A percentile compares a stretch with the other conserved stretches of the same genome.
These are phyloP conservation scores for Cucurbitaria berberidis DNA, from an alignment of 2,329 filamentous ascomycete genomes.

Conservation along the genomic window DNA sequence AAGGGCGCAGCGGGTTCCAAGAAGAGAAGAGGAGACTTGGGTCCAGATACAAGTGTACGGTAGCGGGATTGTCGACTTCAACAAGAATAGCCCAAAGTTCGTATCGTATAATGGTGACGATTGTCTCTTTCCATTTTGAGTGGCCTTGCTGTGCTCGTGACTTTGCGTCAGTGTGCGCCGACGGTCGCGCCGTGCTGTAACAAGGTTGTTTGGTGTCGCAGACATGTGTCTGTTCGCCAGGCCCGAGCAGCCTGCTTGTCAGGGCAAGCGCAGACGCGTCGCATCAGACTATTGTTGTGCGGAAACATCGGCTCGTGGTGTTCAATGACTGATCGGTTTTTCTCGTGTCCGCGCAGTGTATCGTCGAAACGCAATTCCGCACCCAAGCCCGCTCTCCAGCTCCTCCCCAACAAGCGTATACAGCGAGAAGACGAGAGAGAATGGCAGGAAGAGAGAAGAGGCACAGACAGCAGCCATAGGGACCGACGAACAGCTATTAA, in stretches of 20 bases:
- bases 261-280: background rate
- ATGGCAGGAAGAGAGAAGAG: background rate
- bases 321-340: background rate
- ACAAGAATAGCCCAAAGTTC: slow-evolving; percentile 3
- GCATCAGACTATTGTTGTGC: background rate
- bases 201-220: background rate
- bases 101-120: slow-evolving; percentile 7
- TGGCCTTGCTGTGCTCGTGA: slow-evolving; percentile 14
- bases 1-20: slow-evolving; percentile 7
- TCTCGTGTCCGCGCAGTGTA: background rate
- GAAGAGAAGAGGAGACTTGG: slow-evolving; percentile 8
- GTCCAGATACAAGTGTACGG: slow-evolving; percentile 5
- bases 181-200: background rate
- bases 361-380: background rate
- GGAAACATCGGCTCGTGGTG: background rate
- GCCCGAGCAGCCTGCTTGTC: background rate
- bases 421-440: background rate
- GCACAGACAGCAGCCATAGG: slow-evolving; percentile 13
- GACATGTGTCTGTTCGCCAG: background rate
- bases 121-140: slow-evolving; percentile 6
- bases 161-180: background rate
- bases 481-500: slow-evolving; percentile 20
- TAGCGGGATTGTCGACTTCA: slow-evolving; percentile 10
- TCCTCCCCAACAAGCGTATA: background rate
- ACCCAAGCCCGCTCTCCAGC: background rate